Evolutionary conservation across 2,329 filamentous ascomycete genomes (phyloP).

Genomic region (Coniochaeta sp.): DNA sequence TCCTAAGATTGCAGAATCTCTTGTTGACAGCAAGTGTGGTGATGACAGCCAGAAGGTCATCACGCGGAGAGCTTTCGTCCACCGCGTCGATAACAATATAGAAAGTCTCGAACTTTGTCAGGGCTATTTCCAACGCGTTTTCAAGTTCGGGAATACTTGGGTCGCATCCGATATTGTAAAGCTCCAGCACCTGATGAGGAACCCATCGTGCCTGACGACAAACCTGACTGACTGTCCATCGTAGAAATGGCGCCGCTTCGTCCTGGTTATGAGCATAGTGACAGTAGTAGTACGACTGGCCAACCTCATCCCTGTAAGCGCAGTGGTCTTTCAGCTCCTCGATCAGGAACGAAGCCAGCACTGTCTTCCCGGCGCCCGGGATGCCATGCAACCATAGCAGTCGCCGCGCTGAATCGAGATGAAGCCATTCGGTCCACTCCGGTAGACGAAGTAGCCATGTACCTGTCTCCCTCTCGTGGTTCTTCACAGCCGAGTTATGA

Average conservation of each 20-base stretch:
- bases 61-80: conserved; percentile 11
- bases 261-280: conserved; percentile 10
- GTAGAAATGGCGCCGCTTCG: conserved; percentile 10
- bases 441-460: not conserved
- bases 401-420: not conserved
- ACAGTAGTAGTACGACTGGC: conserved; percentile 14
- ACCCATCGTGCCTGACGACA: conserved; percentile 6
- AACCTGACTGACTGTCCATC: conserved; percentile 12
- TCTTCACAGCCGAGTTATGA: not conserved
- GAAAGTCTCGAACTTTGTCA: not conserved
- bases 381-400: conserved; percentile 14
- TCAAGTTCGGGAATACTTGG: conserved; percentile 7
- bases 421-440: not conserved
- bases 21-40: conserved; percentile 5
- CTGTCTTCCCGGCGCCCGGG: conserved; percentile 20
- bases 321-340: conserved; percentile 11
- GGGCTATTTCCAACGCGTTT: conserved; percentile 3
- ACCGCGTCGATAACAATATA: conserved; percentile 15
- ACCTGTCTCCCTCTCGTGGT: not conserved
- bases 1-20: conserved; percentile 15
- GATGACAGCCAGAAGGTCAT: conserved; percentile 7
- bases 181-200: conserved; percentile 5
- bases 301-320: conserved; percentile 4
- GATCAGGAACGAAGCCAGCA: conserved; percentile 19
- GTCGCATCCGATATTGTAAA: conserved; percentile 4